Base-by-base conservation (phyloP, 139 green algal species). In the Microglena sp. region DNA sequence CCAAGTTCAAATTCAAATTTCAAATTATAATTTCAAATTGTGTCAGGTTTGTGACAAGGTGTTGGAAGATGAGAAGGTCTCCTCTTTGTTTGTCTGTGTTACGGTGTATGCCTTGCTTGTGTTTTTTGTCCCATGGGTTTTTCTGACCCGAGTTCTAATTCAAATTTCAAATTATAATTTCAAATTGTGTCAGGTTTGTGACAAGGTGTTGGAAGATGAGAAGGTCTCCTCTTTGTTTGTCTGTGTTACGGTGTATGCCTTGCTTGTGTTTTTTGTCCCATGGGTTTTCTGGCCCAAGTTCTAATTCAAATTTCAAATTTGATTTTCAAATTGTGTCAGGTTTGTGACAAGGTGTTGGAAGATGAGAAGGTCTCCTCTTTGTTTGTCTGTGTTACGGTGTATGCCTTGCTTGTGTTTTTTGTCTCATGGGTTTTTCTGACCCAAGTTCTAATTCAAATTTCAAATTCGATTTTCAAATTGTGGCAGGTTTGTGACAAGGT, bases 401-500 rank as follows among this genome's bases (percentile, higher is more conserved):
- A n/a, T n/a, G n/a, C n/a, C n/a, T n/a, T n/a, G n/a, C n/a, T n/a
- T n/a, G n/a, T n/a, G n/a, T n/a, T n/a, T n/a, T n/a, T n/a, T 31
- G 11, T 11, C 15, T 31, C 50, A n/a, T 31, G 28, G 50, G 50
- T 59, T 6, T n/a, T 8, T 11, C 6, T 59, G 8, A 31, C 6
- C 15, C 15, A 11, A 59, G 21, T n/a, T n/a, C 28, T n/a, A 6
- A 59, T 21, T 27, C 50, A 59, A n/a, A 11, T n/a, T 11, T 32
- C 21, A 8, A 31, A 32, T 59, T n/a, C 15, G 6, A 6, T 59
- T 59, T 21, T 32, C 24, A 43, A 5, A 43, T 8, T 34, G 11
- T 4, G 0, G 3, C 70, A 77, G 71, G 72, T 81, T 43, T 77
- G 75, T 44, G 24, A 60, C 59, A 60, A 56, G 32, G 60, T 81